Evolutionary conservation across 2,329 filamentous ascomycete genomes (phyloP), one percentile per base, ranked within the genome.

Genomic region (Penicillium sp.): DNA sequence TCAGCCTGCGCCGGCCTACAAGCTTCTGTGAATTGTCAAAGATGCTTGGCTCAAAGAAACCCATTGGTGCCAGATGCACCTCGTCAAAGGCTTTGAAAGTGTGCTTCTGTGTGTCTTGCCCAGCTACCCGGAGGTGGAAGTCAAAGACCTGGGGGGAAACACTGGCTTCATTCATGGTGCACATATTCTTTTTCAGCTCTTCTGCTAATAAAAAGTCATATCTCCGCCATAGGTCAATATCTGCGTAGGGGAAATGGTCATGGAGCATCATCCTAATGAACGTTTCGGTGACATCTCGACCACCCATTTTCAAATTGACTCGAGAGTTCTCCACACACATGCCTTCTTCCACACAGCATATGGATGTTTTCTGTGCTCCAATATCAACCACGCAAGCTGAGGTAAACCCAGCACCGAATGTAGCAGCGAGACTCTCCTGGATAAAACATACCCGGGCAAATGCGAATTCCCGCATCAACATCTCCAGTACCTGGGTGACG

Each of bases 201-300:
- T 99, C 95, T 1, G 93, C 93, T 24, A 99, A 82, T 37, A 98
- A 77, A 65, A 93, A 97, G 72, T 99, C 95, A 69, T 97, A 96
- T 48, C 95, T 86, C 53, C 92, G 85, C 73, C 86, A 88, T 27
- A 99, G 81, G 70, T 99, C 96, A 77, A 99, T 96, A 21, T 97
- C 93, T 48, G 89, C 84, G 72, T 99, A 99, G 5, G 96, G 93
- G 67, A 99, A 97, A 68, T 95, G 90, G 73, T 97, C 93, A 75
- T 90, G 92, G 2, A 99, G 85, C 89, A 98, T 92, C 93, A 98
- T 98, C 77, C 95, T 96, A 72, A 96, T 84, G 68, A 99, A 97
- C 0, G 91, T 90, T 67, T 96, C 91, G 0, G 95, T 98, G 37
- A 98, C 90, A 73, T 99, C 95, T 67, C 84, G 87, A 1, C 95